Percentiles rank a stretch among this genome's conserved stretches.
Evolutionary conservation across 2,329 filamentous ascomycete species (phyloP).

Genomic region (Fusarium anguioides): DNA sequence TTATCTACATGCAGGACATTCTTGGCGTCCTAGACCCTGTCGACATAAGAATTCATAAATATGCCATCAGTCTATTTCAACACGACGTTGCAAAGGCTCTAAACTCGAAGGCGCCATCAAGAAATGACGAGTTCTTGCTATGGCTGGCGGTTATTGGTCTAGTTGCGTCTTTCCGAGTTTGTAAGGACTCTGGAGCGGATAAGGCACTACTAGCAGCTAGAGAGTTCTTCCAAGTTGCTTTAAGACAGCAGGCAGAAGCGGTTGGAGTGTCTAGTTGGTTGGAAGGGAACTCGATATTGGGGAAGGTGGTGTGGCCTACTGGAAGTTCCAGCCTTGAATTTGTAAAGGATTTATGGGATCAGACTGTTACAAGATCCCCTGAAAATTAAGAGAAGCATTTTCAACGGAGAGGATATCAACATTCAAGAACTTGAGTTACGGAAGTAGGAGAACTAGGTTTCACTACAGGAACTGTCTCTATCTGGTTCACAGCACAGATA

Average conservation of each 20-base stretch:
- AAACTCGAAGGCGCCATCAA: fast-evolving
- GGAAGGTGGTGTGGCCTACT: not conserved
- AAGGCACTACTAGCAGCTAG: not conserved
- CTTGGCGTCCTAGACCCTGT: not conserved
- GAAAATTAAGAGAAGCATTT: not conserved
- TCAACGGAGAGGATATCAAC: too few species aligned
- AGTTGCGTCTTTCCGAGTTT: not conserved
- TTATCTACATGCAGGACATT: not conserved
- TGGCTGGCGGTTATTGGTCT: constrained; percentile 1
- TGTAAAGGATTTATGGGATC: constrained; percentile 12
- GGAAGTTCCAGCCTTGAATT: not conserved
- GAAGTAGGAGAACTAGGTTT: too few species aligned
- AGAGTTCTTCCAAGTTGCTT: not conserved
- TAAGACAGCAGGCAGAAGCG: not conserved
- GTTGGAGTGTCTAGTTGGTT: not conserved
- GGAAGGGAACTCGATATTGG: not conserved
- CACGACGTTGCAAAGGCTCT: not conserved
- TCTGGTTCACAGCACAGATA: too few species aligned
- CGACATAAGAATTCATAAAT: not conserved
- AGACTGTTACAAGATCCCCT: not conserved
- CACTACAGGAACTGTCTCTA: too few species aligned
- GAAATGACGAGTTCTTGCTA: not conserved
- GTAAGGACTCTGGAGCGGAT: fast-evolving
- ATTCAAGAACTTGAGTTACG: too few species aligned
- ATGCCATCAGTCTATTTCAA: not conserved